Evolutionary conservation across 1,284 basidiomycete species (phyloP), one percentile per base, ranked within the genome.

Genomic region (Cutaneotrichosporon spelunceum): DNA sequence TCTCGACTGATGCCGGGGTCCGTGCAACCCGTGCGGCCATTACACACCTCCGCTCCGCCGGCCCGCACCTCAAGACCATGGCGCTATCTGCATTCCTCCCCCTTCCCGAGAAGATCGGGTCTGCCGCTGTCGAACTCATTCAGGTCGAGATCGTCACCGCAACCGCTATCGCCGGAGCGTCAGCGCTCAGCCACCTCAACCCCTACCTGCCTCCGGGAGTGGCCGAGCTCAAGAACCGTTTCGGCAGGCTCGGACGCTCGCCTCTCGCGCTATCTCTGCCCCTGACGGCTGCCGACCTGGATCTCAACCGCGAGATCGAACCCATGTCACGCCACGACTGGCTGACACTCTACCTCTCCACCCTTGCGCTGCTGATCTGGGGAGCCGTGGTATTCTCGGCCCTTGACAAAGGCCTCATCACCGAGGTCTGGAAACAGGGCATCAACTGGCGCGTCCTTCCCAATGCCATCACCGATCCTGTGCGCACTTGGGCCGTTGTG

Each of bases 361-460:
- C 48, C 16, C 27, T 50, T 5, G 48, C 48, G 27, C 48, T 50
- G 4, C 21, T 50, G 19, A 50, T 50, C 26, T 50, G 48, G 48
- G 48, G 16, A 10, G 48, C 48, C 16, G 48, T 50, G 6, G 4
- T 49, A 1, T 49, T 6, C 13, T 16, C 26, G 5, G 48, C 26
- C 5, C 26, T 49, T 16, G 26, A 29, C 26, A 13, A 2, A 1
- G 48, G 26, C 24, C 48, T 27, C 4, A 16, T 49, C 26, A 19
- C 3, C 10, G 2, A 29, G 48, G 26, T 49, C 16, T 49, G 48
- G 48, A 3, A 26, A 7, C 7, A 30, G 8, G 45, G 45, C 1
- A 2, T 49, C 48, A 49, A 49, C 48, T 49, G 48, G 48, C 26
- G 27, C 7, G 48, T 29, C 13, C 16, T n/a, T 16, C 26, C 24